phyloP scores from a whole-genome alignment of 2,329 filamentous ascomycete genomes.

The Aspergillus intermedius region DNA sequence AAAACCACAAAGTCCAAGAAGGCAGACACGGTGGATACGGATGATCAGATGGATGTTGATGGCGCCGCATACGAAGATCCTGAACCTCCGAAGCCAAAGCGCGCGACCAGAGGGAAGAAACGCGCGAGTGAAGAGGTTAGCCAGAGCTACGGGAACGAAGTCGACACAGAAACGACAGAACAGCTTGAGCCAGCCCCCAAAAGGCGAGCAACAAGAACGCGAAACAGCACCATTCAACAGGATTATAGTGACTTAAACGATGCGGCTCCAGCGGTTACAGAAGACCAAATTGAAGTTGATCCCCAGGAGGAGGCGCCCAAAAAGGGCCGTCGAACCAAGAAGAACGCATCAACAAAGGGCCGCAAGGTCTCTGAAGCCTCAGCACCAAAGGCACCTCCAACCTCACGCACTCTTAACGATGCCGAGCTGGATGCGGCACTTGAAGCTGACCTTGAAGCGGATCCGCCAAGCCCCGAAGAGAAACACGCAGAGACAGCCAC shows the following conservation, averaged over 20 bases:
- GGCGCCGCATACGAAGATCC: conserved; percentile 17
- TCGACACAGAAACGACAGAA: conserved; percentile 11
- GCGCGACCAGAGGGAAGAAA: conserved; percentile 50
- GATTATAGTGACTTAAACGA: conserved; percentile 25
- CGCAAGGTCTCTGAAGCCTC: conserved; percentile 47
- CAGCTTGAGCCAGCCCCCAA: conserved; percentile 46
- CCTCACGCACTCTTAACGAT: conserved; percentile 50
- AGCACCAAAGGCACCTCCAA: conserved; percentile 42
- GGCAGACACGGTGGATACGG: conserved; percentile 40
- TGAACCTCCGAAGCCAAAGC: conserved; percentile 32
- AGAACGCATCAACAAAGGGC: conserved; percentile 34
- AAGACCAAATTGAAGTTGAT: conserved; percentile 12
- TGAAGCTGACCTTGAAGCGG: conserved; percentile 57
- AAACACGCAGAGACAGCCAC: conserved; percentile 17
- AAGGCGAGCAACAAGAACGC: conserved; percentile 51
- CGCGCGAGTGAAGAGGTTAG: conserved; percentile 54
- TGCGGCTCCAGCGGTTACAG: conserved; percentile 32
- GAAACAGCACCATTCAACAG: conserved; percentile 43
- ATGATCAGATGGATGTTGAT: conserved; percentile 25
- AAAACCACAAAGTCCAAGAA: conserved; percentile 35
- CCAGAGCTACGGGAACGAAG: conserved; percentile 17
- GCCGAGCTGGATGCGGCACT: conserved; percentile 61
- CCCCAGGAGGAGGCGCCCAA: conserved; percentile 31
- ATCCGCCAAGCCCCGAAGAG: conserved; percentile 46
- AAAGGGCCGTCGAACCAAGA: conserved; percentile 41